Evolutionary conservation across 768 basidiomycete species (phyloP).

Genomic region (Tricholoma flavovirens): DNA sequence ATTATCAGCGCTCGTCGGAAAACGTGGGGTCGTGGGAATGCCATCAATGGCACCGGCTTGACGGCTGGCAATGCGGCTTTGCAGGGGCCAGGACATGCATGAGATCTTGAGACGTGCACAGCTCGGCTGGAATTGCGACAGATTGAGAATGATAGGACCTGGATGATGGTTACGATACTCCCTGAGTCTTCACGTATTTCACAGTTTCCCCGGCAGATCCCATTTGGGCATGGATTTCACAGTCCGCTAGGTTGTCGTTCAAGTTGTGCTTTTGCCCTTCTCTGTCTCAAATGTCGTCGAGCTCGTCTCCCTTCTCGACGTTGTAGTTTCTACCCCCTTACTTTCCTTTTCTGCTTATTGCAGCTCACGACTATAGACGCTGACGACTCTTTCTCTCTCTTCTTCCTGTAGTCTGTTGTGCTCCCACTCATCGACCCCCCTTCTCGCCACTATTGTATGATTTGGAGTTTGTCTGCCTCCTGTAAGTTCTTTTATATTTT

Average conservation of each 20-base stretch:
- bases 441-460: constrained; percentile 31
- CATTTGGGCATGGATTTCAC: constrained; percentile 17
- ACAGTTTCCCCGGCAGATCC: constrained; percentile 14
- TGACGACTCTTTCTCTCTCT: constrained; percentile 33
- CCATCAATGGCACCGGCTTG: constrained; percentile 18
- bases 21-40: constrained; percentile 37
- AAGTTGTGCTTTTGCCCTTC: constrained; percentile 16
- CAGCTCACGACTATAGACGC: constrained; percentile 40
- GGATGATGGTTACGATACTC: constrained; percentile 15
- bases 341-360: constrained; percentile 18
- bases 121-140: constrained; percentile 21
- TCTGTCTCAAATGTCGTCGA: constrained; percentile 19
- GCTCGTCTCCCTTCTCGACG: constrained; percentile 14
- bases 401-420: constrained; percentile 20
- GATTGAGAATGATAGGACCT: constrained; percentile 11
- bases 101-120: neutral
- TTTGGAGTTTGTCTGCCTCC: constrained; percentile 24
- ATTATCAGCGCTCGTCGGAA: constrained; percentile 23
- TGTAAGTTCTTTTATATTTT: constrained; percentile 27
- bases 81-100: constrained; percentile 4
- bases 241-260: constrained; percentile 16
- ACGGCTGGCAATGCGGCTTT: constrained; percentile 8
- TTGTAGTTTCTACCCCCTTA: constrained; percentile 9
- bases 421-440: constrained; percentile 12
- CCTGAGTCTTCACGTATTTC: constrained; percentile 1